Conservation (phyloP, 2,329 filamentous ascomycete species). For the Alternaria alternata region DNA sequence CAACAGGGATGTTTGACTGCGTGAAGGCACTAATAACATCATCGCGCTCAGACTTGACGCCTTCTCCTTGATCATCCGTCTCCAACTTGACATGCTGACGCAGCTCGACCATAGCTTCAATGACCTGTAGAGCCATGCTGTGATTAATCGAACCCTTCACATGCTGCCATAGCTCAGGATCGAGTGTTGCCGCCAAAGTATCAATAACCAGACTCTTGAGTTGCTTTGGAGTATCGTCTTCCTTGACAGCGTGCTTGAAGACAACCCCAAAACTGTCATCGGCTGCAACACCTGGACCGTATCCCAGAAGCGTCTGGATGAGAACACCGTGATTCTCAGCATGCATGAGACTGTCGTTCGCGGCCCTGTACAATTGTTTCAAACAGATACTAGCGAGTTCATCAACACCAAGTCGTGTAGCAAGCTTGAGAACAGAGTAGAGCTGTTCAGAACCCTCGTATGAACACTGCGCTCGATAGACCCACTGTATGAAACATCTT, state of each 20-base stretch:
- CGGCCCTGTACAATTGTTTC: slow-evolving; percentile 11
- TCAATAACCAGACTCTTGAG: slow-evolving; percentile 26
- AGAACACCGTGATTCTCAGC: slow-evolving; percentile 7
- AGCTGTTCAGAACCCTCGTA: slow-evolving; percentile 19
- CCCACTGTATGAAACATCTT: slow-evolving; percentile 27
- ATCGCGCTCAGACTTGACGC: slow-evolving; percentile 12
- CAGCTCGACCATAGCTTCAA: slow-evolving; percentile 14
- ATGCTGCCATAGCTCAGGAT: slow-evolving; percentile 16
- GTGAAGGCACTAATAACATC: not conserved
- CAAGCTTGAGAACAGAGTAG: slow-evolving; percentile 25
- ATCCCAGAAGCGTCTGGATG: slow-evolving; percentile 15
- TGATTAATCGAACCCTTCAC: slow-evolving; percentile 11
- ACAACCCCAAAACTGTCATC: slow-evolving; percentile 19
- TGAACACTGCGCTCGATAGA: slow-evolving; percentile 15
- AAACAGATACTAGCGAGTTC: slow-evolving; percentile 26
- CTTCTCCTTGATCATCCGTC: not conserved
- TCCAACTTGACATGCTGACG: slow-evolving; percentile 10
- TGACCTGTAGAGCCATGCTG: slow-evolving; percentile 5
- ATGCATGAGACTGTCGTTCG: slow-evolving; percentile 9
- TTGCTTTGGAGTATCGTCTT: slow-evolving; percentile 13
- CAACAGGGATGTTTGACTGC: not conserved
- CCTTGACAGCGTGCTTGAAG: slow-evolving; percentile 29
- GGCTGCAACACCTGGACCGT: not conserved
- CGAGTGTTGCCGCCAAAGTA: slow-evolving; percentile 20
- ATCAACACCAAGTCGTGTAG: slow-evolving; percentile 18